Base-by-base conservation (phyloP, 1,284 basidiomycete genomes). In the Cystobasidium sp. region DNA sequence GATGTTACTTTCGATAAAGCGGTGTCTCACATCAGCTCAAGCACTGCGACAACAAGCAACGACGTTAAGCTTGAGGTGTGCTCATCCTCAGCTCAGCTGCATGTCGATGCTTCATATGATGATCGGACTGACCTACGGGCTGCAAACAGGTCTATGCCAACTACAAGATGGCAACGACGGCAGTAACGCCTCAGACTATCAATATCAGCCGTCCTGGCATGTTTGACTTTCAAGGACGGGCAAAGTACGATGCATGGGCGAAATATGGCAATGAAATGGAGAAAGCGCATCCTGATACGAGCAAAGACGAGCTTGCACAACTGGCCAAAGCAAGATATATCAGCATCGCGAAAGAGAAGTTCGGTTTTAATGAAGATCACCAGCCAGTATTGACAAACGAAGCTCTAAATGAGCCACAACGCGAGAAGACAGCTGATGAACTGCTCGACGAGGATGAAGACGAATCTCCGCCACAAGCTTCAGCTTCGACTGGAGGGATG, bases 131-230 rank as follows among this genome's bases (percentile, higher is more conserved):
- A 49, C 43, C 39, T 43, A 2, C 37, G 8, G 62, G 1, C 20
- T 43, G 12, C 24, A 44, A 12, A n/a, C 52, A 73, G 70, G 16
- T 73, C 10, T 73, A 73, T 52, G 62, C 62, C 18, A 41, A 56
- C 53, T 73, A 73, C 70, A 73, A 73, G 70, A 73, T 73, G 20
- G 70, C 70, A 10, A 66, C 62, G 31, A 63, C 63, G 10, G 62
- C 62, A 44, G 46, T 65, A 9, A 31, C 46, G 2, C 70, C 70
- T 37, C 46, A 46, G 18, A 20, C 1, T 39, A 39, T 24, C 43
- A 24, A 22, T 16, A 1, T 59, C 9, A 56, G 41, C 39, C 16
- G 70, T 18, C 70, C 70, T 49, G 63, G 70, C 4, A 55, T 73
- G 62, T 66, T 73, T 41, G 70, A 73, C 52, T 73, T 73, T 24